A percentile compares a stretch with the other conserved stretches of the same genome.
Evolutionary conservation across 345 rosid genomes (phyloP).

Genomic region (Populus euphratica): DNA sequence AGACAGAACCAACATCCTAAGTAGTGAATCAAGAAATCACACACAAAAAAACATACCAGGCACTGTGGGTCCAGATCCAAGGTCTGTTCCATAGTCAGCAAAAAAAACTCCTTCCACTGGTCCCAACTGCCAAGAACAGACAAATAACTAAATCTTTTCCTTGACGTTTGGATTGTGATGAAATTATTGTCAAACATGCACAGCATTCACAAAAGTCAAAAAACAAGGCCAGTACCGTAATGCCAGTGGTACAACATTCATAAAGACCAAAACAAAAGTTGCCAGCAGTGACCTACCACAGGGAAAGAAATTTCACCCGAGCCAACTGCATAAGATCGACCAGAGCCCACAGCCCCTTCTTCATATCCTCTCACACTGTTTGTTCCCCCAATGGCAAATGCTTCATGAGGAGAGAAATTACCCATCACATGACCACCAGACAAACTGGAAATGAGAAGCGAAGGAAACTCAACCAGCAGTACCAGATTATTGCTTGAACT

Average conservation of each 20-base stretch:
- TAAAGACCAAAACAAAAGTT: neutral
- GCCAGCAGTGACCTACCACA: conserved; percentile 43
- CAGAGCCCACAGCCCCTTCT: conserved; percentile 97
- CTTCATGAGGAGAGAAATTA: conserved; percentile 88
- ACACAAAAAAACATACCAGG: conserved; percentile 50
- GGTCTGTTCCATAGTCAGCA: conserved; percentile 84
- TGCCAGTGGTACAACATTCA: neutral
- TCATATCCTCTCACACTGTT: conserved; percentile 96
- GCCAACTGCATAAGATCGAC: conserved; percentile 80
- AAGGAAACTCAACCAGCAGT: conserved; percentile 17
- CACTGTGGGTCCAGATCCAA: conserved; percentile 74
- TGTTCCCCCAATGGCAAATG: conserved; percentile 89
- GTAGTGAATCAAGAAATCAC: conserved; percentile 1
- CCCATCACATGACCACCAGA: conserved; percentile 89
- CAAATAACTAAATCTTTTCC: neutral
- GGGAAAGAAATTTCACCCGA: conserved; percentile 88
- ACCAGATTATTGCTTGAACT: neutral
- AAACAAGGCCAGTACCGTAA: neutral
- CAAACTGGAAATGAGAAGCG: conserved; percentile 44
- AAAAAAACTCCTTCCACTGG: conserved; percentile 83
- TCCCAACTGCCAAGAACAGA: conserved; percentile 56
- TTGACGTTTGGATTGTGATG: neutral
- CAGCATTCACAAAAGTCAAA: neutral
- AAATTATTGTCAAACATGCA: neutral
- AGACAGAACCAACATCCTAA: neutral